A percentile compares a stretch with the other conserved stretches of the same genome.
Conservation (phyloP, 805 yeast species). For the Ogataea minuta region DNA sequence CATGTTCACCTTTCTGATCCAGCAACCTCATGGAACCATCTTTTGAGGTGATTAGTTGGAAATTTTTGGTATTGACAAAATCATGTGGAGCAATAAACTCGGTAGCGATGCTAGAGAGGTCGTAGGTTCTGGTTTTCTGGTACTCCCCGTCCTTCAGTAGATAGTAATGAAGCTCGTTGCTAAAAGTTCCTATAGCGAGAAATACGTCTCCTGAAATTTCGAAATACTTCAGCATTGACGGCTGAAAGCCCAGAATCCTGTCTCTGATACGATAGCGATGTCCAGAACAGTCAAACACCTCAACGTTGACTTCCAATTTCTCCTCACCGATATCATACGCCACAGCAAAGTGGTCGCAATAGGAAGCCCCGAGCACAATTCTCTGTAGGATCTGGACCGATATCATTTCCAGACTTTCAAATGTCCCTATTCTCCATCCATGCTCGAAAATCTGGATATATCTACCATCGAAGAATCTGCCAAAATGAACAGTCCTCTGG, state of each 20-base stretch:
- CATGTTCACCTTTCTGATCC: neutral
- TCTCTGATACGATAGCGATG: slow-evolving; percentile 9
- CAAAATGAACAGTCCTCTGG: slow-evolving; percentile 18
- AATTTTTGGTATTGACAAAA: slow-evolving; percentile 2
- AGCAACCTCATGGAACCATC: slow-evolving; percentile 21
- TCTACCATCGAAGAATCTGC: slow-evolving; percentile 3
- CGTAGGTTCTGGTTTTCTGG: slow-evolving; percentile 1
- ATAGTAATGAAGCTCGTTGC: slow-evolving; percentile 17
- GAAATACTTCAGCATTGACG: slow-evolving; percentile 16
- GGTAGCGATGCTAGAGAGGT: slow-evolving; percentile 1
- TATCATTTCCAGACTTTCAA: slow-evolving; percentile 8
- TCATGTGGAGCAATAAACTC: slow-evolving; percentile 16
- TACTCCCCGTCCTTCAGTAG: slow-evolving; percentile 2
- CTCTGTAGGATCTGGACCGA: slow-evolving; percentile 12
- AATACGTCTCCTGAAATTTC: slow-evolving; percentile 1
- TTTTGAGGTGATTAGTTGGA: slow-evolving; percentile 23
- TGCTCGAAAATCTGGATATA: slow-evolving; percentile 23
- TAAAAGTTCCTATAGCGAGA: slow-evolving; percentile 21
- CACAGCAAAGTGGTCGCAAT: slow-evolving; percentile 14
- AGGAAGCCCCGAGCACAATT: slow-evolving; percentile 18
- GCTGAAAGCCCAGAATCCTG: slow-evolving; percentile 14
- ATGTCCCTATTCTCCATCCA: slow-evolving; percentile 26
- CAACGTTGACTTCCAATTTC: slow-evolving; percentile 12
- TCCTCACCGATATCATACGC: slow-evolving; percentile 16
- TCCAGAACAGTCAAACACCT: slow-evolving; percentile 13